A percentile compares a stretch with the other conserved stretches of the same genome.
phyloP scores from a whole-genome alignment of 1,284 basidiomycete genomes.

The Ustilago crameri region DNA sequence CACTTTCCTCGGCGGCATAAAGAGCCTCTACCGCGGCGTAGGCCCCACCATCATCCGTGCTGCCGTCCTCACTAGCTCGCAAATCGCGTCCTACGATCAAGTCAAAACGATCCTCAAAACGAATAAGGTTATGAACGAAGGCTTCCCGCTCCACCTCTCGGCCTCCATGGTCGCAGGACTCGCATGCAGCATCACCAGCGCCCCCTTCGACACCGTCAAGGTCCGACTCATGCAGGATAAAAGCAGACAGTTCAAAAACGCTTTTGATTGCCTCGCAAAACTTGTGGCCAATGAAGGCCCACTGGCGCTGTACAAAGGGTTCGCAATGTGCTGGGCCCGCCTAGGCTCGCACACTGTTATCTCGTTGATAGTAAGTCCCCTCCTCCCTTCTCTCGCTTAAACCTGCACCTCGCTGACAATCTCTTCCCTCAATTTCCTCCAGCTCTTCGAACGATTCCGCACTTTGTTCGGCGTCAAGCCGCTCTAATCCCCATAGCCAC shows the following conservation, averaged over 20 bases:
- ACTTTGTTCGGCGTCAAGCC: slow-evolving; percentile 56
- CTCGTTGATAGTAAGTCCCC: slow-evolving; percentile 44
- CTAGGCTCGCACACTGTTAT: slow-evolving; percentile 58
- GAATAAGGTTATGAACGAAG: slow-evolving; percentile 35
- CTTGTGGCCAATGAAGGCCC: slow-evolving; percentile 53
- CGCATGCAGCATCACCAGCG: slow-evolving; percentile 45
- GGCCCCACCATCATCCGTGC: slow-evolving; percentile 54
- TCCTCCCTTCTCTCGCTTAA: neutral
- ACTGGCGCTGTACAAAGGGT: slow-evolving; percentile 58
- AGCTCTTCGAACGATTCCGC: slow-evolving; percentile 58
- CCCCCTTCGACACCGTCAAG: slow-evolving; percentile 58
- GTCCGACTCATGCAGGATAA: slow-evolving; percentile 57
- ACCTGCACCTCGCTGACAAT: neutral
- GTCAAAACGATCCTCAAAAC: slow-evolving; percentile 47
- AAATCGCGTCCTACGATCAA: slow-evolving; percentile 58
- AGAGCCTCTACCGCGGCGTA: slow-evolving; percentile 51
- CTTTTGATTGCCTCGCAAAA: slow-evolving; percentile 46
- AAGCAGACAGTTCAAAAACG: slow-evolving; percentile 32
- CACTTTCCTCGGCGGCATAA: slow-evolving; percentile 38
- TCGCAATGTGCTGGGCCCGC: slow-evolving; percentile 60
- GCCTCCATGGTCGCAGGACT: slow-evolving; percentile 56
- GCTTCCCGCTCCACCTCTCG: slow-evolving; percentile 46
- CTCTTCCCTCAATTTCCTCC: neutral
- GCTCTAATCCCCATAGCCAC: slow-evolving; percentile 13
- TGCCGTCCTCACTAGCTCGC: slow-evolving; percentile 49